Evolutionary conservation across 225 moss, liverwort and hornwort species (phyloP).

Genomic region (Ulota crispa): DNA sequence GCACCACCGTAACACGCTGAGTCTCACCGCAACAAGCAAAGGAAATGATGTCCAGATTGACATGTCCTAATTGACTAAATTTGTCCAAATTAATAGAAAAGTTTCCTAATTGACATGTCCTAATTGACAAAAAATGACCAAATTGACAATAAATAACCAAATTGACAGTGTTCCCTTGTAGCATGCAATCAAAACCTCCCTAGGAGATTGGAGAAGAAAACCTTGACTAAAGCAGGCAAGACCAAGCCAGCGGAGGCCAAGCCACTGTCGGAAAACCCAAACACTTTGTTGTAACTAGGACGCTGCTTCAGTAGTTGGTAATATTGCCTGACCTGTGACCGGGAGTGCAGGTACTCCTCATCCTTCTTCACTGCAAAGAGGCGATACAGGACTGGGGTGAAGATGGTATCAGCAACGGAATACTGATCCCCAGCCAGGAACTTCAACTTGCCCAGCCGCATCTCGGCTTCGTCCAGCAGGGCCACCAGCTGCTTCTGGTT

Average conservation of each 20-base stretch:
- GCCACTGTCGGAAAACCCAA: conserved; percentile 40
- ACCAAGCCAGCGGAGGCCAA: neutral
- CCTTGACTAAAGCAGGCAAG: conserved; percentile 42
- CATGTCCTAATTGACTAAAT: no score
- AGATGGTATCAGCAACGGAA: conserved; percentile 48
- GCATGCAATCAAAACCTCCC: conserved; percentile 33
- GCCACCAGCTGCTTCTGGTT: conserved; percentile 48
- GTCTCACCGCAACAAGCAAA: neutral
- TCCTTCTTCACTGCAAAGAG: conserved; percentile 43
- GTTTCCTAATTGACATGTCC: no score
- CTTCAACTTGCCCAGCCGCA: conserved; percentile 31
- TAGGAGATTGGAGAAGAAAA: conserved; percentile 41
- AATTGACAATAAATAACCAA: no score
- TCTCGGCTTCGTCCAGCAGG: conserved; percentile 66
- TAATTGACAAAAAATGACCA: no score
- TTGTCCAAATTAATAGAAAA: no score
- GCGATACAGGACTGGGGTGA: conserved; percentile 48
- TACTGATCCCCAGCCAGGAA: conserved; percentile 62
- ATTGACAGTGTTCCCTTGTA: no score
- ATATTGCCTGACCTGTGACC: conserved; percentile 38
- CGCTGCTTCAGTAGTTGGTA: conserved; percentile 53
- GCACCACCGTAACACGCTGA: no score
- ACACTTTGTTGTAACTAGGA: conserved; percentile 59
- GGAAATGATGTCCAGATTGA: no score
- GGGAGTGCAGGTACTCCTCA: conserved; percentile 33